Percentiles rank a stretch among this genome's conserved stretches.
phyloP scores from a whole-genome alignment of 2,329 filamentous ascomycete species.

The Alternaria angustiovoidea region DNA sequence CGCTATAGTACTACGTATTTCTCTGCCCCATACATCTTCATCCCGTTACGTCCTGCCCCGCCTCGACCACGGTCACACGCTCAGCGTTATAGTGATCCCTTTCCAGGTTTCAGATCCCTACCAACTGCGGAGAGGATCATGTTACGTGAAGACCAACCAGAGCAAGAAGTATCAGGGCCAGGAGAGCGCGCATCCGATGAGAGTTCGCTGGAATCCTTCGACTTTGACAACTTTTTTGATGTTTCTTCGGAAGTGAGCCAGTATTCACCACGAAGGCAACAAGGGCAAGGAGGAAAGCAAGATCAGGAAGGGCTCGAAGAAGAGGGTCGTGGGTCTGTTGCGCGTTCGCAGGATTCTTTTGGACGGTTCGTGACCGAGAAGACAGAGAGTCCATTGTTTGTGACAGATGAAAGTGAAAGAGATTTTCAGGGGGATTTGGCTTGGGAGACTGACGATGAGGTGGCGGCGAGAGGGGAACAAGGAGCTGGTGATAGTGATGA shows the following conservation, averaged over 20 bases:
- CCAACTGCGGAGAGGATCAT: not conserved
- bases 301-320: not conserved
- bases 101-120: not conserved
- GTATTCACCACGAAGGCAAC: not conserved
- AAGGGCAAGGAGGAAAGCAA: not conserved
- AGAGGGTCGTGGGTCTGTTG: not conserved
- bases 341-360: not conserved
- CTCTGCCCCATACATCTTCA: not conserved
- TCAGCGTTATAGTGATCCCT: not conserved
- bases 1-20: not conserved
- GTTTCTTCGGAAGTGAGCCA: no score
- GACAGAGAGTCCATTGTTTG: not conserved
- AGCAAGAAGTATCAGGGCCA: not conserved
- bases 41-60: not conserved
- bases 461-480: not conserved
- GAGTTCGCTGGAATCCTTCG: not conserved
- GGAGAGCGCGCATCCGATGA: not conserved
- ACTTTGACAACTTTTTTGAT: not conserved
- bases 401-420: not conserved
- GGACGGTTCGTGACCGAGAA: not conserved
- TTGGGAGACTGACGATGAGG: not conserved
- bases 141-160: not conserved
- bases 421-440: not conserved
- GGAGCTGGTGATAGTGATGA: not conserved
- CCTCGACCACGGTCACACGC: not conserved